phyloP scores from a whole-genome alignment of 148 eudicot genomes.

The Chenopodium quinoa region DNA sequence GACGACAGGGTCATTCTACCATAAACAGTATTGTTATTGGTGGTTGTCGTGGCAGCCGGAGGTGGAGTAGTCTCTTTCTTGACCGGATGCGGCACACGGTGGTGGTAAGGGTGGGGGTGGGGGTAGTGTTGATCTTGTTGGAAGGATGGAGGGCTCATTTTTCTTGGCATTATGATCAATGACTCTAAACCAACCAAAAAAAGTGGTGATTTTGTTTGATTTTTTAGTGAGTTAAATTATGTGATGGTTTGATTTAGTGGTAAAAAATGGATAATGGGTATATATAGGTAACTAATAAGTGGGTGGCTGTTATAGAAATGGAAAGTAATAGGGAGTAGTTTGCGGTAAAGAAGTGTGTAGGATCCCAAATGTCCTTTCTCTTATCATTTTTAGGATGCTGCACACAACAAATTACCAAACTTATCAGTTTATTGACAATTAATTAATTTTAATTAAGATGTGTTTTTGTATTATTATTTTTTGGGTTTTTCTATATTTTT shows the following conservation, averaged over 20 bases:
- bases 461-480: too few relatives aligned
- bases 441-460: too few relatives aligned
- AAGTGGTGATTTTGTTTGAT: not conserved
- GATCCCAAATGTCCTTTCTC: conserved; percentile 3
- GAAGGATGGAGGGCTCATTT: conserved; percentile 20
- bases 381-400: not conserved
- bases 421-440: not conserved
- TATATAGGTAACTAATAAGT: conserved; percentile 10
- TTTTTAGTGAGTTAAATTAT: not conserved
- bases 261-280: not conserved
- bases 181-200: not conserved
- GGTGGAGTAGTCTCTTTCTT: not conserved
- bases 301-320: conserved; percentile 3
- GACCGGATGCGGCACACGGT: not conserved
- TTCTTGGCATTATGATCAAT: not conserved
- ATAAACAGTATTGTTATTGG: conserved; percentile 1
- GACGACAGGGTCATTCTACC: not conserved
- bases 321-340: not conserved
- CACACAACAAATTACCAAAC: not conserved
- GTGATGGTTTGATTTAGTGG: not conserved
- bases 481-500: too few relatives aligned
- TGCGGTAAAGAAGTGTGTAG: not conserved
- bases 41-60: not conserved
- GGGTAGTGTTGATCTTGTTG: not conserved
- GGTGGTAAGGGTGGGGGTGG: not conserved